These are phyloP conservation scores for Fonsecaea monophora DNA, from an alignment of 2,329 filamentous ascomycete genomes.

Conservation along the genomic window DNA sequence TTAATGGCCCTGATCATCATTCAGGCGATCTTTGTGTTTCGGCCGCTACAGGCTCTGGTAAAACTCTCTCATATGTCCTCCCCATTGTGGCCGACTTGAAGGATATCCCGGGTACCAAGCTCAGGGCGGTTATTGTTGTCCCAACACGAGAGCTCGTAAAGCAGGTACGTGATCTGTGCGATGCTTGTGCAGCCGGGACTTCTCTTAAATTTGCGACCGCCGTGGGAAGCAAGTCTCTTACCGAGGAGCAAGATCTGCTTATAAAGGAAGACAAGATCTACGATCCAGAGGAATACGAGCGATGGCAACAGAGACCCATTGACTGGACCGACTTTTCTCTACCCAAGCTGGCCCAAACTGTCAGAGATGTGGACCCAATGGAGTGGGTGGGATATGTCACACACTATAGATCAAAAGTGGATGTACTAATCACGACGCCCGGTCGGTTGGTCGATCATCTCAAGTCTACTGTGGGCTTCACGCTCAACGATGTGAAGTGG, in stretches of 20 bases:
- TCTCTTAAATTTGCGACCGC: slow-evolving; percentile 80
- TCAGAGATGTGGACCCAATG: slow-evolving; percentile 47
- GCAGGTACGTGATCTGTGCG: slow-evolving; percentile 80
- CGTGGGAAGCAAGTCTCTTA: slow-evolving; percentile 78
- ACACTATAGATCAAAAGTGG: slow-evolving; percentile 73
- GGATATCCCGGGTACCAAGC: slow-evolving; percentile 65
- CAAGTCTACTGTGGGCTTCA: slow-evolving; percentile 84
- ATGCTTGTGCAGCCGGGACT: slow-evolving; percentile 74
- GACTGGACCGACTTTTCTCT: slow-evolving; percentile 57
- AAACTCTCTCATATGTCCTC: slow-evolving; percentile 88
- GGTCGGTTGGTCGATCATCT: slow-evolving; percentile 94
- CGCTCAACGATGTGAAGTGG: slow-evolving; percentile 76
- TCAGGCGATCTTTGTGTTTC: slow-evolving; percentile 85
- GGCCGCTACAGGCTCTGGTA: slow-evolving; percentile 93
- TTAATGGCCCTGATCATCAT: slow-evolving; percentile 67
- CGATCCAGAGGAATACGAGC: slow-evolving; percentile 66
- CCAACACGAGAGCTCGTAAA: slow-evolving; percentile 89
- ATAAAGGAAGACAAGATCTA: slow-evolving; percentile 72
- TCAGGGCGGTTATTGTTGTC: slow-evolving; percentile 83
- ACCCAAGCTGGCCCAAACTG: slow-evolving; percentile 54
- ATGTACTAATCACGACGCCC: slow-evolving; percentile 92
- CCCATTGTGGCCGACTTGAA: slow-evolving; percentile 82
- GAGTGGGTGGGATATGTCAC: slow-evolving; percentile 68
- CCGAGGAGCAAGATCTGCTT: slow-evolving; percentile 66
- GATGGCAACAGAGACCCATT: slow-evolving; percentile 47